A percentile compares a stretch with the other conserved stretches of the same genome.
Evolutionary conservation across 805 yeast species (phyloP).

Genomic region (Sungouiozyma ichnusensis): DNA sequence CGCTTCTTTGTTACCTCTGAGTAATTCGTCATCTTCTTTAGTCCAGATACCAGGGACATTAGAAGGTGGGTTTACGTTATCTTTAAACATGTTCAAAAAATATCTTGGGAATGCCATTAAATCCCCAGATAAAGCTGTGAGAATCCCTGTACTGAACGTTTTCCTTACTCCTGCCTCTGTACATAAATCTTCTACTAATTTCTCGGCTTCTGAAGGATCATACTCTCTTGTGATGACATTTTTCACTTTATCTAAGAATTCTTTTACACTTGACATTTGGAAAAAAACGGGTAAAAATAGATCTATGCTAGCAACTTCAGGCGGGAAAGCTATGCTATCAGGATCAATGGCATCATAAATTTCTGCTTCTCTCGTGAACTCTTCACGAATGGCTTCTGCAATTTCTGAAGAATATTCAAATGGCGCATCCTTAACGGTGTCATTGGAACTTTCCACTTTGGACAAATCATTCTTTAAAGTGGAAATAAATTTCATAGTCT

Average conservation of each 20-base stretch:
- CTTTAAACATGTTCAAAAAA: slow-evolving; percentile 32
- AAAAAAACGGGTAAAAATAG: slow-evolving; percentile 27
- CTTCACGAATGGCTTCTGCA: slow-evolving; percentile 27
- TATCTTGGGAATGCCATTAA: slow-evolving; percentile 33
- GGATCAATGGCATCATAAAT: slow-evolving; percentile 22
- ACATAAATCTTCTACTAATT: slow-evolving; percentile 31
- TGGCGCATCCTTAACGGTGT: slow-evolving; percentile 6
- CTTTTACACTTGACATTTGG: slow-evolving; percentile 18
- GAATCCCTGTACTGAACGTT: slow-evolving; percentile 33
- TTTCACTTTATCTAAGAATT: slow-evolving; percentile 28
- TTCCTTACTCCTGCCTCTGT: slow-evolving; percentile 35
- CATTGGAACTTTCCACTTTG: slow-evolving; percentile 14
- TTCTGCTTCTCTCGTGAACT: slow-evolving; percentile 23
- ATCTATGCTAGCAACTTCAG: slow-evolving; percentile 23
- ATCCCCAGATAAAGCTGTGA: slow-evolving; percentile 37
- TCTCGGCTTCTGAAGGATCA: slow-evolving; percentile 35
- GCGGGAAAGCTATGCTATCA: slow-evolving; percentile 27
- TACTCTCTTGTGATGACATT: slow-evolving; percentile 34
- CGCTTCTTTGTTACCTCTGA: slow-evolving; percentile 28
- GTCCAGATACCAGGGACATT: slow-evolving; percentile 39
- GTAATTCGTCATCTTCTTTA: slow-evolving; percentile 32
- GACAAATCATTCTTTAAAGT: slow-evolving; percentile 20
- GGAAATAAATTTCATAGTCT: slow-evolving; percentile 29
- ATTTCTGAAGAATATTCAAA: slow-evolving; percentile 28
- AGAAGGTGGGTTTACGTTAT: slow-evolving; percentile 34